phyloP scores from a whole-genome alignment of 176 grass and related monocot species.

The Phoenix roebelenii region DNA sequence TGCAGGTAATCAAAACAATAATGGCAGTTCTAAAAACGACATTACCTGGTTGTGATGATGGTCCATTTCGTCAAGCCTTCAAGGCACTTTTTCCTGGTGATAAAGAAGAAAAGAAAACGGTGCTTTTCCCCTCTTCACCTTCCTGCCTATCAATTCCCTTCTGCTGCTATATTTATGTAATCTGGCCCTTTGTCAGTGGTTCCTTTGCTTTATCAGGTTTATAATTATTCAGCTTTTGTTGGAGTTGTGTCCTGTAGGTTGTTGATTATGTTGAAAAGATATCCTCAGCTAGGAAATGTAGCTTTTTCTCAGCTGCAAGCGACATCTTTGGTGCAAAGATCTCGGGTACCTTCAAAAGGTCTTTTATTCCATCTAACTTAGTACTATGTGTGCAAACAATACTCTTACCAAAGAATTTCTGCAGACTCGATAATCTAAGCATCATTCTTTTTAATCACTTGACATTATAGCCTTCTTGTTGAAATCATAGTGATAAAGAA shows the following conservation, averaged over 20 bases:
- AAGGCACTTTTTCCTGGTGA: slow-evolving; percentile 75
- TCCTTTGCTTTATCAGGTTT: too few relatives aligned
- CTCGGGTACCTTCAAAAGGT: slow-evolving; percentile 99
- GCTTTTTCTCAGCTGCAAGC: slow-evolving; percentile 56
- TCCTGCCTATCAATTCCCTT: neutral
- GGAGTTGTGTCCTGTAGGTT: slow-evolving; percentile 33
- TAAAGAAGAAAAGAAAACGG: slow-evolving; percentile 91
- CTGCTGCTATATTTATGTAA: too few relatives aligned
- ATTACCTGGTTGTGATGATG: slow-evolving; percentile 65
- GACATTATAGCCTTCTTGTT: too few relatives aligned
- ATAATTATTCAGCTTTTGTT: too few relatives aligned
- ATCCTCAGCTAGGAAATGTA: slow-evolving; percentile 63
- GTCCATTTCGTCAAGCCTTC: slow-evolving; percentile 70
- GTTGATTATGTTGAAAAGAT: slow-evolving; percentile 87
- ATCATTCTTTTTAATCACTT: too few relatives aligned
- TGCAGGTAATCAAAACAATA: slow-evolving; percentile 78
- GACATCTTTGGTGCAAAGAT: slow-evolving; percentile 91
- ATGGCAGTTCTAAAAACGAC: slow-evolving; percentile 77
- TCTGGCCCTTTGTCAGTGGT: too few relatives aligned
- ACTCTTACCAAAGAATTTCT: too few relatives aligned
- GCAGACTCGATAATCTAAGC: too few relatives aligned
- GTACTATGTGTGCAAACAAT: too few relatives aligned
- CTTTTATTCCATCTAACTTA: neutral
- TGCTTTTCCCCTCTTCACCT: neutral
- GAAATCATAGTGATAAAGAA: too few relatives aligned